A percentile compares a stretch with the other conserved stretches of the same genome.
Evolutionary conservation across 2,329 filamentous ascomycete genomes (phyloP).

Genomic region (Colletotrichum sojae): DNA sequence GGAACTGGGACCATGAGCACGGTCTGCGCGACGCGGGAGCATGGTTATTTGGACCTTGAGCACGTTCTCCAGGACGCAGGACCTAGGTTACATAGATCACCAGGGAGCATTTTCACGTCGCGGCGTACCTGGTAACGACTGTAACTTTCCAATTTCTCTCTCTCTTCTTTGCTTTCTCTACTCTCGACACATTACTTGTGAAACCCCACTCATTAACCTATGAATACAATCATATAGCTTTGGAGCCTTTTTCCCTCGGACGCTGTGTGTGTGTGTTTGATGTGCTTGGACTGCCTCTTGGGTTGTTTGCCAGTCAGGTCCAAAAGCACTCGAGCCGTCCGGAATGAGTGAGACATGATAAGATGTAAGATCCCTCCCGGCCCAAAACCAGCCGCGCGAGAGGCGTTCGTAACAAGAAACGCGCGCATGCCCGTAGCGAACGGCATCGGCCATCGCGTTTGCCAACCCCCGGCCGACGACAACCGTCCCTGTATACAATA

Average conservation of each 20-base stretch:
- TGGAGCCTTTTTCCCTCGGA: constrained; percentile 16
- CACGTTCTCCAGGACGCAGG: too few relatives aligned
- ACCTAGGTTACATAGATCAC: not conserved
- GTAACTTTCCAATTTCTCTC: constrained; percentile 28
- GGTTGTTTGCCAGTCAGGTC: constrained; percentile 23
- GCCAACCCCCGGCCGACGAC: too few relatives aligned
- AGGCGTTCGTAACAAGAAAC: constrained; percentile 31
- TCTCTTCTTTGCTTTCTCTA: constrained; percentile 29
- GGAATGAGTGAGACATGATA: constrained; percentile 38
- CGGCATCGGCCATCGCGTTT: constrained; percentile 6
- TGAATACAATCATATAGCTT: constrained; percentile 34
- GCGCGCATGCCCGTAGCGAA: constrained; percentile 14
- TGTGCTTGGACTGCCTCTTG: constrained; percentile 11
- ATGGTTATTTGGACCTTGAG: too few relatives aligned
- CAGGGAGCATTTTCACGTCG: not conserved
- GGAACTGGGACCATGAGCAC: too few relatives aligned
- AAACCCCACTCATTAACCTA: constrained; percentile 34
- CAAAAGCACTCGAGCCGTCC: constrained; percentile 11
- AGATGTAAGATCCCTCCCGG: constrained; percentile 9
- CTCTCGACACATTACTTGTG: constrained; percentile 30
- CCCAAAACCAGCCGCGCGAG: not conserved
- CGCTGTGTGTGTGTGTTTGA: not conserved
- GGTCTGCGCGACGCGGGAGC: too few relatives aligned
- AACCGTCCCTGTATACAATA: too few relatives aligned
- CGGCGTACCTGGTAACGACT: constrained; percentile 33